These are phyloP conservation scores for Plectosphaerella plurivora DNA, from an alignment of 2,329 filamentous ascomycete genomes.

Conservation along the genomic window DNA sequence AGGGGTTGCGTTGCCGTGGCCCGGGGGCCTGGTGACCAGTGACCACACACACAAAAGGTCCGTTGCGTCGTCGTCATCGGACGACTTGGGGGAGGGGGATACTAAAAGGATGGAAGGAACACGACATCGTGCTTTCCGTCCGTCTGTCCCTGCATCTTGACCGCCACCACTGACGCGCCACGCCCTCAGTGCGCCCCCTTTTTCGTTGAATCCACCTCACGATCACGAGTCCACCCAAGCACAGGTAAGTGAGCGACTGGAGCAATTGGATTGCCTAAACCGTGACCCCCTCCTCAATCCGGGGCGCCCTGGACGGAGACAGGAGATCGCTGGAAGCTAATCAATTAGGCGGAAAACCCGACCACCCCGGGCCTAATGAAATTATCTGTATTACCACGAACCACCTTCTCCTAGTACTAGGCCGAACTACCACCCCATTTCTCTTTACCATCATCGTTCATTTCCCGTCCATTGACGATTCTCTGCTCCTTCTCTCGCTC, in stretches of 20 bases:
- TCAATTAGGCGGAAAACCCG: background rate
- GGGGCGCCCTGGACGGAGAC: background rate
- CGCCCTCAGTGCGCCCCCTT: too few species aligned
- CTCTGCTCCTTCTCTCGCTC: background rate
- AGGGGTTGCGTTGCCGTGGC: too few species aligned
- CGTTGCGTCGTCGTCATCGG: too few species aligned
- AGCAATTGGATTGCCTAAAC: too few species aligned
- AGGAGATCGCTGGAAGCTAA: background rate
- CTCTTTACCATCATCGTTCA: background rate
- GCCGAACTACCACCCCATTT: background rate
- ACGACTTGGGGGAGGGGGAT: too few species aligned
- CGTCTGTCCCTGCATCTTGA: too few species aligned
- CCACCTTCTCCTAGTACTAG: background rate
- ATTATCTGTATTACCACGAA: constrained; percentile 3
- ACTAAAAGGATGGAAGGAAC: too few species aligned
- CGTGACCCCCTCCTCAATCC: too few species aligned
- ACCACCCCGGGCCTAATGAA: constrained; percentile 1
- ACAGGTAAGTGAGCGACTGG: background rate
- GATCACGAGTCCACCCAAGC: background rate
- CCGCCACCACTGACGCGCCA: too few species aligned
- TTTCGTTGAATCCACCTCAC: background rate
- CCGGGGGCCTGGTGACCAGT: too few species aligned
- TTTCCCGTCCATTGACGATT: background rate
- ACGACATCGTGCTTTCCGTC: too few species aligned
- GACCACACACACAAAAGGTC: too few species aligned